These are phyloP conservation scores for Penicillium sp. DNA, from an alignment of 2,329 filamentous ascomycete genomes.

Conservation along the genomic window DNA sequence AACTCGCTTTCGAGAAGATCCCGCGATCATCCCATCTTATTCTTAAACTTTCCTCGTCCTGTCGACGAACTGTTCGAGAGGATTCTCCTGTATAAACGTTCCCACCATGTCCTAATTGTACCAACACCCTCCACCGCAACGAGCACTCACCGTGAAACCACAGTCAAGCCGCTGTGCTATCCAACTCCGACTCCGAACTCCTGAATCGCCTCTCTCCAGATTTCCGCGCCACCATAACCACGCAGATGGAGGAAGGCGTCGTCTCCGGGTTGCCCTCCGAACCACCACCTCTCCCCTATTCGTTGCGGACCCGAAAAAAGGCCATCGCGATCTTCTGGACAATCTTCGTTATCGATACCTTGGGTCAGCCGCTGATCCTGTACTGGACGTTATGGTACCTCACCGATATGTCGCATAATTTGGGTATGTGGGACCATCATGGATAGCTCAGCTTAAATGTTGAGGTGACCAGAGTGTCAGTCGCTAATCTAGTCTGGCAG, in stretches of 20 bases:
- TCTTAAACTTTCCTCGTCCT: neutral
- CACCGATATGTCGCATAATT: slow-evolving; percentile 49
- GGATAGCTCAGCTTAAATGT: neutral
- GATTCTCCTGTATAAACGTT: neutral
- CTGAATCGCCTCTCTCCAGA: neutral
- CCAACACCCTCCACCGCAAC: neutral
- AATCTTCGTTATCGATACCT: slow-evolving; percentile 60
- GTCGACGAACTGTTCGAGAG: neutral
- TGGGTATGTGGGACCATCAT: slow-evolving; percentile 32
- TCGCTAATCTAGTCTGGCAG: slow-evolving; percentile 23
- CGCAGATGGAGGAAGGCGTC: slow-evolving; percentile 38
- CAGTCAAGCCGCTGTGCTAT: neutral
- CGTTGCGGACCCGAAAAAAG: slow-evolving; percentile 55
- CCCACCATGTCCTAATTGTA: slow-evolving; percentile 5
- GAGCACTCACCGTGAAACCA: neutral
- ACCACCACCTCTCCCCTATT: slow-evolving; percentile 58
- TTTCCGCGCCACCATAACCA: slow-evolving; percentile 18
- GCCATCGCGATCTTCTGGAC: slow-evolving; percentile 61
- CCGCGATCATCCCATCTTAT: neutral
- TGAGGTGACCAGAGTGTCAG: neutral
- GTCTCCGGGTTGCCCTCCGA: slow-evolving; percentile 21
- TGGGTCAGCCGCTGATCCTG: slow-evolving; percentile 59
- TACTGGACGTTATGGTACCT: slow-evolving; percentile 65
- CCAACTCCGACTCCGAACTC: neutral
- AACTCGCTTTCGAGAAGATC: slow-evolving; percentile 5